Conservation (phyloP, 1,284 basidiomycete genomes). For the Laetiporus sulphureus region DNA sequence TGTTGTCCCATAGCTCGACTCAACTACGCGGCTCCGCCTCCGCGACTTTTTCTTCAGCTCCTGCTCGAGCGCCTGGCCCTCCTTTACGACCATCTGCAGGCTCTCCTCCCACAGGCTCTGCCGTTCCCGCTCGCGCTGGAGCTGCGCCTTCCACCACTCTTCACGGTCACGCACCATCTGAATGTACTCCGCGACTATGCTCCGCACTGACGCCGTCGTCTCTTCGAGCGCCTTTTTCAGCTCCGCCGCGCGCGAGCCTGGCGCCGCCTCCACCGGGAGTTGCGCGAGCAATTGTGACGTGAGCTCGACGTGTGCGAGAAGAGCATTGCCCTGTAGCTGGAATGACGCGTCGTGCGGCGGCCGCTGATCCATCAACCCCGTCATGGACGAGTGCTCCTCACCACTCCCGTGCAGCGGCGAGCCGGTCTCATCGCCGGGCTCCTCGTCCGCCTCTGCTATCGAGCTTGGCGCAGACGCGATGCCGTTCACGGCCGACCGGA, state of each 20-base stretch:
- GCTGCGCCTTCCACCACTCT: slow-evolving; percentile 62
- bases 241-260: slow-evolving; percentile 31
- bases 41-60: slow-evolving; percentile 65
- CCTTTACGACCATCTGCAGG: slow-evolving; percentile 77
- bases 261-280: slow-evolving; percentile 27
- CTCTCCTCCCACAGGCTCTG: slow-evolving; percentile 91
- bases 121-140: slow-evolving; percentile 67
- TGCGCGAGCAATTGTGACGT: slow-evolving; percentile 61
- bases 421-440: slow-evolving; percentile 11
- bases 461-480: slow-evolving; percentile 5
- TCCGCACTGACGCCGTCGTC: slow-evolving; percentile 52
- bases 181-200: slow-evolving; percentile 64
- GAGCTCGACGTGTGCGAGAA: slow-evolving; percentile 77
- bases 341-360: slow-evolving; percentile 69
- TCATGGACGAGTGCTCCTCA: slow-evolving; percentile 37
- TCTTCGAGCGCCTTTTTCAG: slow-evolving; percentile 56
- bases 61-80: slow-evolving; percentile 81
- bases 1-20: slow-evolving; percentile 22
- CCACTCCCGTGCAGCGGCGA: slow-evolving; percentile 18
- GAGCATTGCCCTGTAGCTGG: slow-evolving; percentile 70
- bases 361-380: slow-evolving; percentile 31
- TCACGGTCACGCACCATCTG: slow-evolving; percentile 80
- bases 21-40: slow-evolving; percentile 48
- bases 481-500: too few relatives aligned
- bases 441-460: slow-evolving; percentile 12